phyloP scores from a whole-genome alignment of 352 stramenopile species.

The Globisporangium alternatum region DNA sequence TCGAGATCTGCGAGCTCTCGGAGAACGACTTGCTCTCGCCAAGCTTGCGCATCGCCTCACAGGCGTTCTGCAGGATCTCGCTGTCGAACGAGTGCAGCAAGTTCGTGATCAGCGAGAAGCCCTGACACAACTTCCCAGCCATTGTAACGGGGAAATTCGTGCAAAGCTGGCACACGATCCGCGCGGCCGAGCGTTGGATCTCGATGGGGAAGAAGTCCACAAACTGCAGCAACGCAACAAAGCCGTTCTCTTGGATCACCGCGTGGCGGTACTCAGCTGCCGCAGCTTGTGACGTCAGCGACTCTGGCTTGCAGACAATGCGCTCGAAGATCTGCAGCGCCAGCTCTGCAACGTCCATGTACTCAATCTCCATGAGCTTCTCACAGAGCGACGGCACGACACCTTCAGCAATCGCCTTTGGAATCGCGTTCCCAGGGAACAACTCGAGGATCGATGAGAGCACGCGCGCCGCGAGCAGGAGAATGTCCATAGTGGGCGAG shows the following conservation, averaged over 20 bases:
- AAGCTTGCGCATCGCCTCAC: constrained; percentile 45
- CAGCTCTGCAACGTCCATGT: constrained; percentile 79
- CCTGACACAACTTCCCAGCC: constrained; percentile 28
- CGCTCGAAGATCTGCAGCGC: constrained; percentile 65
- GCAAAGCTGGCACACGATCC: constrained; percentile 53
- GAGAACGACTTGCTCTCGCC: constrained; percentile 42
- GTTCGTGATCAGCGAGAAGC: constrained; percentile 41
- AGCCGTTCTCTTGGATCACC: constrained; percentile 55
- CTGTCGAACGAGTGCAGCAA: constrained; percentile 49
- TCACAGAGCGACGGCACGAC: constrained; percentile 60
- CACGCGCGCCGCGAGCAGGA: constrained; percentile 53
- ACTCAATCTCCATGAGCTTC: constrained; percentile 77
- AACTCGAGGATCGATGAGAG: constrained; percentile 59
- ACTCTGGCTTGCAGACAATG: constrained; percentile 38
- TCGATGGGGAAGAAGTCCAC: constrained; percentile 80
- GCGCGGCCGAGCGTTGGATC: constrained; percentile 59
- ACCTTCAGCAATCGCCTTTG: constrained; percentile 38
- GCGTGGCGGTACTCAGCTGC: constrained; percentile 35
- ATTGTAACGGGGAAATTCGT: constrained; percentile 33
- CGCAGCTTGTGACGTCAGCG: background rate
- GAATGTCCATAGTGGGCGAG: constrained; percentile 54
- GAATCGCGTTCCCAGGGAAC: constrained; percentile 37
- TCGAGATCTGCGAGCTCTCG: constrained; percentile 29
- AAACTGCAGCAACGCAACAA: constrained; percentile 74
- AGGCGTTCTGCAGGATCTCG: constrained; percentile 57